phyloP scores from a whole-genome alignment of 306 rosid species.

The Cicer bijugum region DNA sequence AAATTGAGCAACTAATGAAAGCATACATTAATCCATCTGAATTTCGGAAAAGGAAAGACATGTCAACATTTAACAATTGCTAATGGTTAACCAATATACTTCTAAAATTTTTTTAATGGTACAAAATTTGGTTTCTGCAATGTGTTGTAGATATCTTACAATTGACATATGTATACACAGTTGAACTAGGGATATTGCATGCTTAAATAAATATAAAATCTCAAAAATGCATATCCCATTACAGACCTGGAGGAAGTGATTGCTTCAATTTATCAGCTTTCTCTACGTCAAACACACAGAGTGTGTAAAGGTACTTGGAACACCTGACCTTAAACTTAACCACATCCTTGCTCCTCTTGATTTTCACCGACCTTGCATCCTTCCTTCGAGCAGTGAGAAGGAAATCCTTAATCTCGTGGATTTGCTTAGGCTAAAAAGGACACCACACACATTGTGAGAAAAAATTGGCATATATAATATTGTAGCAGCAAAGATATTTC shows the following conservation, averaged over 20 bases:
- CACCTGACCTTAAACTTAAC: slow-evolving; percentile 93
- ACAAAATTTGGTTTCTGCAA: not conserved
- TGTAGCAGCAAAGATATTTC: not conserved
- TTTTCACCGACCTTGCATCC: slow-evolving; percentile 84
- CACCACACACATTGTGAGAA: not conserved
- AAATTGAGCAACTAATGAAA: not conserved
- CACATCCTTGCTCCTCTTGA: slow-evolving; percentile 78
- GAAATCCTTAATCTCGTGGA: slow-evolving; percentile 89
- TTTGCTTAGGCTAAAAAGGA: slow-evolving; percentile 77
- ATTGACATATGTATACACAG: not conserved
- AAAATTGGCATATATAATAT: not conserved
- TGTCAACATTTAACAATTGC: not conserved
- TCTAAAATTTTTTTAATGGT: not conserved
- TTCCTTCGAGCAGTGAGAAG: slow-evolving; percentile 90
- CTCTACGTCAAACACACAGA: slow-evolving; percentile 75
- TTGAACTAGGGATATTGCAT: not conserved
- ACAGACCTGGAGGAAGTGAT: slow-evolving; percentile 81
- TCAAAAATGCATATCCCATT: not conserved
- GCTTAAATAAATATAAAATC: not conserved
- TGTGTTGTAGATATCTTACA: not conserved
- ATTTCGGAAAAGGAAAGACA: not conserved
- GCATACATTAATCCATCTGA: not conserved
- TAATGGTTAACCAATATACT: not conserved
- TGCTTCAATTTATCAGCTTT: slow-evolving; percentile 93
- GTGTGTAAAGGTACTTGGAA: slow-evolving; percentile 92